Percentiles rank a stretch among this genome's conserved stretches.
phyloP scores from a whole-genome alignment of 2,329 filamentous ascomycete genomes.

The Coniella lustricola region DNA sequence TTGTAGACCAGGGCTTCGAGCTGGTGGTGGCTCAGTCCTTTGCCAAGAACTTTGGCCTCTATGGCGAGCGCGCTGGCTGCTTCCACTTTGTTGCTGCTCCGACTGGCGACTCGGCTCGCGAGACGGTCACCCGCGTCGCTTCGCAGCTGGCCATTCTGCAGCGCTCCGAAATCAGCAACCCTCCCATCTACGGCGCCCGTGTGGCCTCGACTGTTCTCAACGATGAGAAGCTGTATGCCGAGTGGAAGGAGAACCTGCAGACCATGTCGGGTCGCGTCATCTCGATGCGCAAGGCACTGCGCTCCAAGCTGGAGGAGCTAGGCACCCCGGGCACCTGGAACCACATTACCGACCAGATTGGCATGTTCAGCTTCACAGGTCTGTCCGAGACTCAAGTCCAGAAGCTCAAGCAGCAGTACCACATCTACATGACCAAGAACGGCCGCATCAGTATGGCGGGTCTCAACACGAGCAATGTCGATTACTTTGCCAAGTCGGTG shows the following conservation, averaged over 20 bases:
- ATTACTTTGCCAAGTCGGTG: constrained; percentile 86
- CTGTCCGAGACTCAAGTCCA: constrained; percentile 66
- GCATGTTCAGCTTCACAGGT: constrained; percentile 97
- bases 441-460: constrained; percentile 97
- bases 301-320: constrained; percentile 73
- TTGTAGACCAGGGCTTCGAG: constrained; percentile 85
- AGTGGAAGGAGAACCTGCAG: constrained; percentile 87
- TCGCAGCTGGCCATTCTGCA: constrained; percentile 91
- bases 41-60: constrained; percentile 96
- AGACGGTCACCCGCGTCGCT: constrained; percentile 57
- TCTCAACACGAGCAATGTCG: constrained; percentile 85
- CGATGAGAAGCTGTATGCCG: constrained; percentile 68
- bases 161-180: constrained; percentile 95
- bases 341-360: constrained; percentile 97
- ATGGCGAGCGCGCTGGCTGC: constrained; percentile 90
- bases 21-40: constrained; percentile 87
- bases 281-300: constrained; percentile 75
- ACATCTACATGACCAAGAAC: constrained; percentile 95
- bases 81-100: constrained; percentile 88
- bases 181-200: constrained; percentile 86
- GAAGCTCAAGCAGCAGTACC: constrained; percentile 61
- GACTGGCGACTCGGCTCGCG: constrained; percentile 54
- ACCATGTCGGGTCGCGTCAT: constrained; percentile 97
- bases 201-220: constrained; percentile 83
- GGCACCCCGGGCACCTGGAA: constrained; percentile 88